Conservation (phyloP, 2,329 filamentous ascomycete species). For the Verticillium nonalfalfae region DNA sequence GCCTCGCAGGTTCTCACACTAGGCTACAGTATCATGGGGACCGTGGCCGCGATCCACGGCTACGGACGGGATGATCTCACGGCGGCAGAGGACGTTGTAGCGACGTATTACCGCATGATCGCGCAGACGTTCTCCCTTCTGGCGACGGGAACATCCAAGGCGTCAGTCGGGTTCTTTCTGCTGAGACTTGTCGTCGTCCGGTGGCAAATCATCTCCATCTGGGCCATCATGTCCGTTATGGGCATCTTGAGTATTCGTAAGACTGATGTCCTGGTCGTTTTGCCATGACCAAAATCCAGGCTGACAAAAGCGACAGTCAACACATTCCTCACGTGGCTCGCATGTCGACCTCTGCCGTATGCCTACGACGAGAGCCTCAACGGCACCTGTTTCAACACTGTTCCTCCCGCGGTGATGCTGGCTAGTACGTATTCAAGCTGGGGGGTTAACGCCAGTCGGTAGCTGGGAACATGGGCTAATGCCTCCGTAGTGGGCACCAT, state of each 20-base stretch:
- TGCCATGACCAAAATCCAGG: not conserved
- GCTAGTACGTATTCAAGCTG: conserved; percentile 2
- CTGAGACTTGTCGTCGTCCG: conserved; percentile 25
- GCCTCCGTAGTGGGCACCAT: conserved; percentile 7
- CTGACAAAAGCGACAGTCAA: not conserved
- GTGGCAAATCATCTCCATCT: conserved; percentile 29
- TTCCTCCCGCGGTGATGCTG: conserved; percentile 11
- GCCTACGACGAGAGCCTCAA: conserved; percentile 10
- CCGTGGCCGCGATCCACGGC: not conserved
- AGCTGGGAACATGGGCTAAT: not conserved
- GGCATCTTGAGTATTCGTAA: not conserved
- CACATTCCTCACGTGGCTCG: conserved; percentile 11
- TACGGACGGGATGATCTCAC: not conserved
- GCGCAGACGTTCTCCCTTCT: conserved; percentile 29
- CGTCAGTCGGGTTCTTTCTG: conserved; percentile 30
- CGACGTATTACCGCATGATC: conserved; percentile 23
- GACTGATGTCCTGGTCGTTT: not conserved
- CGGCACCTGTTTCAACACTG: conserved; percentile 10
- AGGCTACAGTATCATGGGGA: not conserved
- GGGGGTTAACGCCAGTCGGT: too few relatives aligned
- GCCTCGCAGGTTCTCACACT: not conserved
- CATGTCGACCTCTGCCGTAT: conserved; percentile 10
- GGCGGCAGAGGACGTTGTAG: conserved; percentile 14
- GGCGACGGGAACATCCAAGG: conserved; percentile 31
- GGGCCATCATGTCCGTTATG: conserved; percentile 18